Evolutionary conservation across 2,329 filamentous ascomycete genomes (phyloP).

Genomic region (Penicillium sp.): DNA sequence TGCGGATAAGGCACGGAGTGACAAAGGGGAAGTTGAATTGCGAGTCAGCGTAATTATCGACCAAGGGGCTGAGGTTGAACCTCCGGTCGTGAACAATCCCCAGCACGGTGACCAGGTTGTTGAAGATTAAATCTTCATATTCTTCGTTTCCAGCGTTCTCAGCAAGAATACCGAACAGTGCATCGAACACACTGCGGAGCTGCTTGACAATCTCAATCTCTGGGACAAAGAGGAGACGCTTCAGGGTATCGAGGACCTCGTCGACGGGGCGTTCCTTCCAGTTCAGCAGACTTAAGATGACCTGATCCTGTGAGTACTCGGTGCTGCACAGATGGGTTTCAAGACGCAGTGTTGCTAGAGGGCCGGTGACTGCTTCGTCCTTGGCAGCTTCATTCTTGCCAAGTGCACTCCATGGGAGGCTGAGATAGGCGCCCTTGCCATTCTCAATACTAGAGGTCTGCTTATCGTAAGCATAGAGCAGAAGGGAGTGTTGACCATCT

Average conservation of each 20-base stretch:
- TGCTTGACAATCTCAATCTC: conserved; percentile 98
- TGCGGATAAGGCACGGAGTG: conserved; percentile 81
- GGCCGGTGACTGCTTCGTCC: conserved; percentile 71
- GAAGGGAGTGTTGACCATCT: conserved; percentile 76
- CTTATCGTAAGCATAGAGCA: conserved; percentile 91
- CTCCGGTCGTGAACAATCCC: conserved; percentile 92
- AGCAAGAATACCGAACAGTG: conserved; percentile 85
- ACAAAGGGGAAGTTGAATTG: conserved; percentile 93
- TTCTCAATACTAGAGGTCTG: conserved; percentile 69
- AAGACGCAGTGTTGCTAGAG: conserved; percentile 73
- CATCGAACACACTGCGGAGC: conserved; percentile 81
- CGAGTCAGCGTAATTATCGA: conserved; percentile 85
- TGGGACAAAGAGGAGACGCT: conserved; percentile 85
- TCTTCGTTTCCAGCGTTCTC: conserved; percentile 89
- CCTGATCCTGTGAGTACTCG: conserved; percentile 86
- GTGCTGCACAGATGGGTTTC: conserved; percentile 93
- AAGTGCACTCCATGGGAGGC: conserved; percentile 72
- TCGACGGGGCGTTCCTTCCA: conserved; percentile 77
- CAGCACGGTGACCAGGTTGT: conserved; percentile 81
- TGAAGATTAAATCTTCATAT: conserved; percentile 90
- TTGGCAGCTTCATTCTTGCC: conserved; percentile 66
- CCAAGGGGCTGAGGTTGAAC: conserved; percentile 85
- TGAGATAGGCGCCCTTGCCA: conserved; percentile 83
- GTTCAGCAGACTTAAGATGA: conserved; percentile 75
- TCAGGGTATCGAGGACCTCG: conserved; percentile 70